Evolutionary conservation across 768 basidiomycete genomes (phyloP).

Genomic region (Amanita thiersii): DNA sequence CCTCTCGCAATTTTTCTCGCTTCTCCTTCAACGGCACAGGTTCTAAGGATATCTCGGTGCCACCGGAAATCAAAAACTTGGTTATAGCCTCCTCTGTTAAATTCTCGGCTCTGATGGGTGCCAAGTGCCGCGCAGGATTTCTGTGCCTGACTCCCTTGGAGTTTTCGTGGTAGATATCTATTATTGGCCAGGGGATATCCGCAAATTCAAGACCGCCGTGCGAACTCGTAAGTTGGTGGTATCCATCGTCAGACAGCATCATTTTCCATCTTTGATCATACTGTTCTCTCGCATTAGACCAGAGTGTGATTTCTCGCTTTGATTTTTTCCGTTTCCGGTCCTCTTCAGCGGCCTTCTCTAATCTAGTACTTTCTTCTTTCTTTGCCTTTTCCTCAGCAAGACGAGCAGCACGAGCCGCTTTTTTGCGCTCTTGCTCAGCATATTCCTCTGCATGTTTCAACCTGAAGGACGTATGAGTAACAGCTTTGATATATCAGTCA

Average conservation of each 20-base stretch:
- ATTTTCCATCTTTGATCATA: slow-evolving; percentile 55
- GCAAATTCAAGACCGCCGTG: slow-evolving; percentile 29
- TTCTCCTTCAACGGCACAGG: slow-evolving; percentile 26
- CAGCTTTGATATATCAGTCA: background rate
- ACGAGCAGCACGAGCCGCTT: slow-evolving; percentile 45
- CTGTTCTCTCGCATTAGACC: slow-evolving; percentile 36
- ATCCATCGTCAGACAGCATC: slow-evolving; percentile 27
- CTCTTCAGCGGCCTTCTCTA: slow-evolving; percentile 45
- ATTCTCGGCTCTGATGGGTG: slow-evolving; percentile 30
- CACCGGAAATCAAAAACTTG: slow-evolving; percentile 42
- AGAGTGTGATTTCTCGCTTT: slow-evolving; percentile 35
- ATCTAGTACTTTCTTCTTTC: slow-evolving; percentile 41
- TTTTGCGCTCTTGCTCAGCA: slow-evolving; percentile 49
- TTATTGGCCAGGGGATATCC: slow-evolving; percentile 73
- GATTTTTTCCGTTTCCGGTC: slow-evolving; percentile 39
- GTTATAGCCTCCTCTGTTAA: slow-evolving; percentile 49
- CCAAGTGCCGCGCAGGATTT: slow-evolving; percentile 7
- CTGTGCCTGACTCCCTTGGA: slow-evolving; percentile 10
- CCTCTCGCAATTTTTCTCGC: slow-evolving; percentile 59
- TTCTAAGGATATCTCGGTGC: slow-evolving; percentile 3
- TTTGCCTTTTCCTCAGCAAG: slow-evolving; percentile 45
- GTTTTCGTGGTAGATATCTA: slow-evolving; percentile 23
- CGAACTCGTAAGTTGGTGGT: slow-evolving; percentile 7
- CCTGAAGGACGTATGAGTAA: slow-evolving; percentile 24
- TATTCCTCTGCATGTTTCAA: slow-evolving; percentile 62